Conservation (phyloP, 1,139 yeast genomes). For the Saccharomyces hybrid region DNA sequence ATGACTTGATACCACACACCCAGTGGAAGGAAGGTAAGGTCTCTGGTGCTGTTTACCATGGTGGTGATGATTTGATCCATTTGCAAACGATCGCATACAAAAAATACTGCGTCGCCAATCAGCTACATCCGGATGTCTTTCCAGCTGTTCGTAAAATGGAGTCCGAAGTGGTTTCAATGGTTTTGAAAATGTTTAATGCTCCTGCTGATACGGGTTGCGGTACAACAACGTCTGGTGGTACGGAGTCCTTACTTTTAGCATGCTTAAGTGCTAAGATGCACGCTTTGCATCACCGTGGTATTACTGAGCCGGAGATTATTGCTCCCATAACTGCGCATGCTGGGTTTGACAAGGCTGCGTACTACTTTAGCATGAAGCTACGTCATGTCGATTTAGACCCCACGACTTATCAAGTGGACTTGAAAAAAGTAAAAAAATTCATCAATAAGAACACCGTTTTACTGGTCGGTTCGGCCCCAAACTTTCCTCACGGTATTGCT, state of each 20-base stretch:
- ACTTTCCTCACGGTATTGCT: slow-evolving; percentile 91
- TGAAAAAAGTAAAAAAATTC: slow-evolving; percentile 51
- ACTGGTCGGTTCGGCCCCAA: slow-evolving; percentile 90
- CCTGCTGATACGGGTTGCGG: slow-evolving; percentile 63
- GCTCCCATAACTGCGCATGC: slow-evolving; percentile 92
- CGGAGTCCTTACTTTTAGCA: slow-evolving; percentile 80
- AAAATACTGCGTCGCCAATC: slow-evolving; percentile 80
- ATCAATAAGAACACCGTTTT: slow-evolving; percentile 76
- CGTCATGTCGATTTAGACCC: slow-evolving; percentile 77
- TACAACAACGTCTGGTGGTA: slow-evolving; percentile 94
- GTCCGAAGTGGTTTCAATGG: slow-evolving; percentile 91
- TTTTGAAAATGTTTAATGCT: slow-evolving; percentile 69
- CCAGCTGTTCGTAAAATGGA: slow-evolving; percentile 98
- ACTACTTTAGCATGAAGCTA: slow-evolving; percentile 79
- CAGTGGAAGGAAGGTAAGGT: slow-evolving; percentile 81
- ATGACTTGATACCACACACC: slow-evolving; percentile 47
- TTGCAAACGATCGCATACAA: slow-evolving; percentile 74
- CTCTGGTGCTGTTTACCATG: slow-evolving; percentile 95
- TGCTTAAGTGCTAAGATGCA: slow-evolving; percentile 73
- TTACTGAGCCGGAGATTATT: slow-evolving; percentile 73
- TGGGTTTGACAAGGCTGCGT: slow-evolving; percentile 89
- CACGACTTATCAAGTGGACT: slow-evolving; percentile 58
- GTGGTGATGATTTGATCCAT: slow-evolving; percentile 65
- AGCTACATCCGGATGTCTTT: slow-evolving; percentile 92
- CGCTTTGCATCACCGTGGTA: slow-evolving; percentile 49